Percentiles rank a stretch among this genome's conserved stretches.
These are phyloP conservation scores for Pascua guehoae DNA, from an alignment of 1,284 basidiomycete genomes.

Conservation along the genomic window DNA sequence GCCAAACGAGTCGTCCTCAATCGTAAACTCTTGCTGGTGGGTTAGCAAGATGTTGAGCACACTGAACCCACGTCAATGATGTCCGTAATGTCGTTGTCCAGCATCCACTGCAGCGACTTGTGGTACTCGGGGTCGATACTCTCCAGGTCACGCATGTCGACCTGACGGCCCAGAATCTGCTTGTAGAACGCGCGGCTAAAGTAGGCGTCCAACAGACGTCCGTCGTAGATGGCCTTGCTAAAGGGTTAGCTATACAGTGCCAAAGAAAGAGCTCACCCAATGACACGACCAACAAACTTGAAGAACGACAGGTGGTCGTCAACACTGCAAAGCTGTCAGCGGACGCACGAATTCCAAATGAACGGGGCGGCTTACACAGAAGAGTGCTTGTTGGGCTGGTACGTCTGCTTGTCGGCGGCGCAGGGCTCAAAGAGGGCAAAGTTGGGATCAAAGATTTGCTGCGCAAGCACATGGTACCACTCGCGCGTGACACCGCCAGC, in stretches of 20 bases:
- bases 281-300: conserved; percentile 96
- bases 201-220: conserved; percentile 93
- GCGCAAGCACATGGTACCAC: conserved; percentile 96
- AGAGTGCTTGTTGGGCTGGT: conserved; percentile 95
- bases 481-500: conserved; percentile 97
- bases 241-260: too few species aligned
- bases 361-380: conserved; percentile 53
- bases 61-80: conserved; percentile 33
- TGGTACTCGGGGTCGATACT: conserved; percentile 87
- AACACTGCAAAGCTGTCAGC: too few species aligned
- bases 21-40: conserved; percentile 46
- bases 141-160: conserved; percentile 90
- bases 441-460: conserved; percentile 99
- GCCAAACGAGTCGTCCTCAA: conserved; percentile 68
- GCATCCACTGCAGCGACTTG: conserved; percentile 51
- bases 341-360: too few species aligned
- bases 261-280: conserved; percentile 51
- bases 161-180: conserved; percentile 83
- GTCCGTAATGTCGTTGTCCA: conserved; percentile 49
- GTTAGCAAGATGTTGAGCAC: too few species aligned
- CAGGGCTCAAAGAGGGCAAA: conserved; percentile 94
- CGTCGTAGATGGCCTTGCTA: conserved; percentile 82
- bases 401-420: conserved; percentile 87
- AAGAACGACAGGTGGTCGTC: conserved; percentile 93
- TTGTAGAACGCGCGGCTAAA: conserved; percentile 94